These are phyloP conservation scores for Aspergillus luchuensis DNA, from an alignment of 2,329 filamentous ascomycete species.

Conservation along the genomic window DNA sequence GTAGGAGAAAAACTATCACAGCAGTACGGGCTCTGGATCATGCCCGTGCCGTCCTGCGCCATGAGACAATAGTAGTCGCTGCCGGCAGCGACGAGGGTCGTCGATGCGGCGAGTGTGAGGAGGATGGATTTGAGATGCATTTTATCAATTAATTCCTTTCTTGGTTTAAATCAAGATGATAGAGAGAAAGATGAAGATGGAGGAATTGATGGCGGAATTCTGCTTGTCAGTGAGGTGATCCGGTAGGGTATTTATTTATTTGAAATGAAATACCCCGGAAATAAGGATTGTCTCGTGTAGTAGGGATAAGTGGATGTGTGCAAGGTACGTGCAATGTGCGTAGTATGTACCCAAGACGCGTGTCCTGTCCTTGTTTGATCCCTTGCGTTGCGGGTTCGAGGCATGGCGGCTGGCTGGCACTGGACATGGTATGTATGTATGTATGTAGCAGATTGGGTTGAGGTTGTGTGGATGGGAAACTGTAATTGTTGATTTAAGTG, in stretches of 20 bases:
- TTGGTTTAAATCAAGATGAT: too few species aligned
- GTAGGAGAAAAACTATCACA: conserved; percentile 28
- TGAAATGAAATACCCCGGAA: neutral
- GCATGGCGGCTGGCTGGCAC: neutral
- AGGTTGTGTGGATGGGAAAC: neutral
- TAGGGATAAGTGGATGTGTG: neutral
- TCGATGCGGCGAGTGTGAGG: conserved; percentile 24
- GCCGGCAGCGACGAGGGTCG: conserved; percentile 14
- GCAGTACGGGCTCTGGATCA: conserved; percentile 35
- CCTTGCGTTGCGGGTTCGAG: neutral
- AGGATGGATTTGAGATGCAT: conserved; percentile 22
- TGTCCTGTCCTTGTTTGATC: neutral
- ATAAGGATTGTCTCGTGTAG: neutral
- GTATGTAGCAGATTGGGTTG: neutral
- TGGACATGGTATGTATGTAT: neutral
- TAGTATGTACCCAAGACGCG: neutral
- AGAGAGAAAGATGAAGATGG: neutral
- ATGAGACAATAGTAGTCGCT: conserved; percentile 27
- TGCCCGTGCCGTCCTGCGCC: conserved; percentile 27
- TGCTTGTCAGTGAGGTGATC: neutral
- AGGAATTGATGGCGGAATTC: neutral
- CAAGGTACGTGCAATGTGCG: neutral
- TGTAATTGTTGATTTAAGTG: neutral
- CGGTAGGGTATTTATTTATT: neutral
- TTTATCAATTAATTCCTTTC: neutral